Base-by-base conservation (phyloP, 768 basidiomycete species). In the Leccinum incarnatum region DNA sequence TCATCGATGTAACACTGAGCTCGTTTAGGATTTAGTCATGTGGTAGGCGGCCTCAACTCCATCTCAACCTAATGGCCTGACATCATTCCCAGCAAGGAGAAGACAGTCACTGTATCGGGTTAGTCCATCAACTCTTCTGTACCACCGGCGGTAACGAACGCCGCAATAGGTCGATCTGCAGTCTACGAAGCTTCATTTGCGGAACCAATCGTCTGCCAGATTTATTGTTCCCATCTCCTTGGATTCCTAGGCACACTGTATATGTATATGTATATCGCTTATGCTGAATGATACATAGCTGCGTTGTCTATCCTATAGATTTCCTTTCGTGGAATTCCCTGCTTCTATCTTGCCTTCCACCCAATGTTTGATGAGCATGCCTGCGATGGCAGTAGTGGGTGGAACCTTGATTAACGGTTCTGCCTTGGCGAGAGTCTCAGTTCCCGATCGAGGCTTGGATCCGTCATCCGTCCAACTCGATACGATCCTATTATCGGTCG, bases 301-400 rank as follows among this genome's bases (percentile, higher is more conserved):
- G 29, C 7, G 1, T 4, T 21, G 46, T 47, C 79, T 83, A 83
- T 59, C 32, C 79, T 83, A 83, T 58, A 76, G 53, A 57, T 60
- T 30, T 52, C 69, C 70, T 80, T 59, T 80, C 75, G 36, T 79
- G 76, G 79, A 76, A 79, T 67, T 54, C 67, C 76, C 42, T 62
- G 74, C 30, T 72, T 83, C 61, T 42, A 83, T 78, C 69, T 78
- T 85, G 32, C 83, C 79, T 42, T 86, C 82, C 5, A 79, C 88
- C 94, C 94, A 95, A 55, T 93, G 83, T 51, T 83, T 77, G 65
- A 96, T 89, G 67, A 96, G 72, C 30, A 90, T 84, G n/a, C 94
- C 94, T 0, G 89, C 93, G 56, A 95, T 88, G 8, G 92, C 89
- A 23, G 83, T 88, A 2, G 69, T 67, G 7, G 91, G 87, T 1